phyloP scores from a whole-genome alignment of 2,329 filamentous ascomycete species.

The Alternaria angustiovoidea region DNA sequence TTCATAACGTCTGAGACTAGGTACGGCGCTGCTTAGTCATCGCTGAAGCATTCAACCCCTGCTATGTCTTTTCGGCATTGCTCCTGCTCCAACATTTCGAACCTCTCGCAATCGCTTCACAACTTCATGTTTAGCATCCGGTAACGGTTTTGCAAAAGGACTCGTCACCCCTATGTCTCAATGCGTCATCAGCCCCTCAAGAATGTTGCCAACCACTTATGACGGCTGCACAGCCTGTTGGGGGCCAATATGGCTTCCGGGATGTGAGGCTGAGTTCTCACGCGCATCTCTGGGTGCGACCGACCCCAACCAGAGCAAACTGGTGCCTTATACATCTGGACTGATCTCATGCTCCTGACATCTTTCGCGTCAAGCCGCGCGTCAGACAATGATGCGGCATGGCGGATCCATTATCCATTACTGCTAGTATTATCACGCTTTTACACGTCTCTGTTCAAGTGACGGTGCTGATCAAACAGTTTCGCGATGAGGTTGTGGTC shows the following conservation, averaged over 20 bases:
- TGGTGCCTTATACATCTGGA: conserved; percentile 5
- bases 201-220: background rate
- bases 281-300: background rate
- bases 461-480: conserved; percentile 25
- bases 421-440: conserved; percentile 25
- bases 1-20: background rate
- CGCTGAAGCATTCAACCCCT: background rate
- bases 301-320: conserved; percentile 1
- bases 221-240: background rate
- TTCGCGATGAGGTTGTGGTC: conserved; percentile 28
- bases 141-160: background rate
- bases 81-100: background rate
- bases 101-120: background rate
- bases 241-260: conserved; percentile 4
- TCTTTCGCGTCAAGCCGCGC: background rate
- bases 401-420: conserved; percentile 31
- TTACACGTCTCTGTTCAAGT: conserved; percentile 29
- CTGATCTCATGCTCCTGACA: background rate
- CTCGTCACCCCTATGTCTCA: background rate
- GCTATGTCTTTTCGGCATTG: background rate
- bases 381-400: conserved; percentile 11
- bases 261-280: conserved; percentile 7
- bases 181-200: background rate
- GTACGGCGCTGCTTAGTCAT: background rate
- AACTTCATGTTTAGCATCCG: background rate